Conservation (phyloP, 1,284 basidiomycete genomes). For the Boletus hoseneyae region DNA sequence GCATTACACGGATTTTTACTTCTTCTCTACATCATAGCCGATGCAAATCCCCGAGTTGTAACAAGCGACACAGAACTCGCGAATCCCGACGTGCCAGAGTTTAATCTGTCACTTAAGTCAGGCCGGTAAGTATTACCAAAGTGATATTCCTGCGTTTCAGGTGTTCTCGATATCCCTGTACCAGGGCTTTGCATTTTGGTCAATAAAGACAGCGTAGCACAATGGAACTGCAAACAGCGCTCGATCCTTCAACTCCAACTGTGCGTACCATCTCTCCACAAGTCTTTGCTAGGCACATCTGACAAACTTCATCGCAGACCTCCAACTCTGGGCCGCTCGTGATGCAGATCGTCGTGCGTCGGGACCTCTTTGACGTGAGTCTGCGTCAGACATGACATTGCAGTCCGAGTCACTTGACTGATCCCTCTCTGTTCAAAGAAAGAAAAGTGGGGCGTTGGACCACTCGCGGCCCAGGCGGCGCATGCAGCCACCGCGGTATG, state of each 20-base stretch:
- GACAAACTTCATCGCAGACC: background rate
- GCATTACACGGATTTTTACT: too few species aligned
- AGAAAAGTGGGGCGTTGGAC: slow-evolving; percentile 50
- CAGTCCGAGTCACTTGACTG: background rate
- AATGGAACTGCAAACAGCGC: slow-evolving; percentile 7
- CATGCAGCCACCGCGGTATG: slow-evolving; percentile 49
- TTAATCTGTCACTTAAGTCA: too few species aligned
- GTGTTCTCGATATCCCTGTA: background rate
- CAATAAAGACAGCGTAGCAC: background rate
- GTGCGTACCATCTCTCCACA: too few species aligned
- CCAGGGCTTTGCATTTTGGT: background rate
- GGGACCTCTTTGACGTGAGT: slow-evolving; percentile 43
- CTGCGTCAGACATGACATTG: background rate
- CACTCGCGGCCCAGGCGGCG: slow-evolving; percentile 53
- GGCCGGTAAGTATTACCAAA: too few species aligned
- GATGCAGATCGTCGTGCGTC: slow-evolving; percentile 46
- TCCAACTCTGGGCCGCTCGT: slow-evolving; percentile 29
- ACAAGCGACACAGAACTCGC: too few species aligned
- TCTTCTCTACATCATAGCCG: too few species aligned
- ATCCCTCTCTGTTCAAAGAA: slow-evolving; percentile 25
- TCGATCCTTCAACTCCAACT: background rate
- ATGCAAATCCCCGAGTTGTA: too few species aligned
- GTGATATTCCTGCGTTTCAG: slow-evolving; percentile 1
- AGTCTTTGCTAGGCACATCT: too few species aligned
- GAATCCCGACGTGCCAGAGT: too few species aligned